Base-by-base conservation (phyloP, 768 basidiomycete species). In the Tylopilus vinaceipallidus region DNA sequence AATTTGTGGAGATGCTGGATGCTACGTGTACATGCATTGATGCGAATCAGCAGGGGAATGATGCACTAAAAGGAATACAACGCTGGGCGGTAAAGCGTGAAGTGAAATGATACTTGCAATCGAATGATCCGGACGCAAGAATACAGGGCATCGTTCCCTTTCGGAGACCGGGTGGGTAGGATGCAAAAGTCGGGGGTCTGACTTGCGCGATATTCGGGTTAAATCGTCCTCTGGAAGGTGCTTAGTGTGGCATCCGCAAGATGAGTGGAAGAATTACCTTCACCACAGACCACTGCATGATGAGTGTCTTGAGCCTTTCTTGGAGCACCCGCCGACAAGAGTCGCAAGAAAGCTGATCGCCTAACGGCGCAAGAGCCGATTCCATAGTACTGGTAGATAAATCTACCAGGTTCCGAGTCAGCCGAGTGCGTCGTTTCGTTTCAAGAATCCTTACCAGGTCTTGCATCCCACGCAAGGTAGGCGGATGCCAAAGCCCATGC, bases 401-500 rank as follows among this genome's bases (percentile, higher is more conserved):
- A 64, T 91, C 88, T 90, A 56, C 14, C 35, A 10, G 16, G 22
- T 17, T n/a, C 42, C 10, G 13, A 30, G 40, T 60, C 22, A 60
- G 36, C 20, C 23, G 33, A 9, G 33, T 16, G 40, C 41, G 11
- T 17, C 36, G 4, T 45, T 32, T n/a, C 24, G n/a, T 3, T 32
- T 22, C 16, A 23, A 4, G 41, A 17, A 16, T 66, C 17, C 77
- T 51, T 60, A 89, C 87, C 88, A 56, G 88, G 86, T 48, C 86
- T 74, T 30, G 86, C 85, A 66, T 90, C 88, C 88, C 88, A 91
- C 10, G 86, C 86, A 7, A 91, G 77, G 68, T 90, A 90, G 11
- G 88, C 88, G 2, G 84, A 81, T 20, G 89, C 88, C 27, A 91
- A 69, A 13, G 88, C 86, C 88, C 88, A 91, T 6, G 88, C 88